These are phyloP conservation scores for Coccomyxa sp. DNA, from an alignment of 139 green algal genomes.

Conservation along the genomic window DNA sequence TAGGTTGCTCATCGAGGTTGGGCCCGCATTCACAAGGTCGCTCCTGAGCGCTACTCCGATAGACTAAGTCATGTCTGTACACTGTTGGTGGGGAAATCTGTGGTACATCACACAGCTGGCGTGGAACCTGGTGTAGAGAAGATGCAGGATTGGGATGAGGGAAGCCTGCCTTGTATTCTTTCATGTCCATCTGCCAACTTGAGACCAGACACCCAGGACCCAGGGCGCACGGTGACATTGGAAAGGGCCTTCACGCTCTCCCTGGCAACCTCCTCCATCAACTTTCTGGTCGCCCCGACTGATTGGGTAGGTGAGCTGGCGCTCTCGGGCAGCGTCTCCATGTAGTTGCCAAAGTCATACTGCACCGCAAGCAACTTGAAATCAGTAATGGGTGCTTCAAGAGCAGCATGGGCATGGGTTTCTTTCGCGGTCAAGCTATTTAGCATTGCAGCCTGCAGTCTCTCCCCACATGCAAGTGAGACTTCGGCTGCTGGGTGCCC, in stretches of 20 bases:
- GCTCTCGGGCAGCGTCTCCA: neutral
- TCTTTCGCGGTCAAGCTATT: too few relatives aligned
- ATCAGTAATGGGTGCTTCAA: neutral
- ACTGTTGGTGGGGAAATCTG: too few relatives aligned
- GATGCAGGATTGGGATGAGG: too few relatives aligned
- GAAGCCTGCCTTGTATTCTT: too few relatives aligned
- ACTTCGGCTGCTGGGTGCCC: neutral
- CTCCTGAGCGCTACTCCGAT: neutral
- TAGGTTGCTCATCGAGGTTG: neutral
- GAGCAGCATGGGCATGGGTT: too few relatives aligned
- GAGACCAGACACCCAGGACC: too few relatives aligned
- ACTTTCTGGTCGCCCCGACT: neutral
- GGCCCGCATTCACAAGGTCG: neutral
- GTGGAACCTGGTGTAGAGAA: too few relatives aligned
- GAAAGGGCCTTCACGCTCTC: neutral
- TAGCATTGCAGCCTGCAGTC: too few relatives aligned
- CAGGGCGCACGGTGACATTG: too few relatives aligned
- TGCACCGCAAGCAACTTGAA: neutral
- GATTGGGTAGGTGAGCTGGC: neutral
- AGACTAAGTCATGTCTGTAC: too few relatives aligned
- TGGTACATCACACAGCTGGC: too few relatives aligned
- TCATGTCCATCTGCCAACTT: too few relatives aligned
- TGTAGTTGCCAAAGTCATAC: slow-evolving; percentile 1
- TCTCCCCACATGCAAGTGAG: neutral
- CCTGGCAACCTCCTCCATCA: neutral